Evolutionary conservation across 139 green algal genomes (phyloP).

Genomic region (Medakamo hakoo): DNA sequence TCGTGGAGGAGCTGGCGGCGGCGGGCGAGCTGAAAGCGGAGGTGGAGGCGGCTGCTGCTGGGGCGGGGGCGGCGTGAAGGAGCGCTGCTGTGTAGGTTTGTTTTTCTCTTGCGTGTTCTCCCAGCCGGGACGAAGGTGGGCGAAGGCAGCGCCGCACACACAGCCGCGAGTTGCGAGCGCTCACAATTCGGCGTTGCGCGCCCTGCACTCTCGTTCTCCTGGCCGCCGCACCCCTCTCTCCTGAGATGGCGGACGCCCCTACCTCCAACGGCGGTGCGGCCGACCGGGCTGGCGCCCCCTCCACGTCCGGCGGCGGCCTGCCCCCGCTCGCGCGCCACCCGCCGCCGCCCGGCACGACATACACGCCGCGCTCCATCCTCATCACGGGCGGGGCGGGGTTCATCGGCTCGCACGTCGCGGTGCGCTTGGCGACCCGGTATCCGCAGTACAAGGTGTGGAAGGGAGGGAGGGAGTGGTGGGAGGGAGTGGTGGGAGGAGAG

Average conservation of each 20-base stretch:
- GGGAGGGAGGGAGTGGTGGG: not conserved
- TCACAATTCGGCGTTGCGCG: too few species aligned
- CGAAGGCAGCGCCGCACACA: too few species aligned
- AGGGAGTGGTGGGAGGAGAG: slow-evolving; percentile 1
- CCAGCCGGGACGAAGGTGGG: too few species aligned
- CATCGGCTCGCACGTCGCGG: slow-evolving; percentile 76
- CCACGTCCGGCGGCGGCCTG: too few species aligned
- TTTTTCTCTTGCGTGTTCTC: too few species aligned
- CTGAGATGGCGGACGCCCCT: too few species aligned
- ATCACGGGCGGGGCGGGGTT: slow-evolving; percentile 84
- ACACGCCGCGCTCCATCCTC: slow-evolving; percentile 52
- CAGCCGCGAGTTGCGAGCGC: too few species aligned
- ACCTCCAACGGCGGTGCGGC: too few species aligned
- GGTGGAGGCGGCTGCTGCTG: not conserved
- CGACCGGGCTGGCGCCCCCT: too few species aligned
- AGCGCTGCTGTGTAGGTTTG: too few species aligned
- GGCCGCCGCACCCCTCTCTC: too few species aligned
- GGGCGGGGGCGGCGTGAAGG: not conserved
- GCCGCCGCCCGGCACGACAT: slow-evolving; percentile 17
- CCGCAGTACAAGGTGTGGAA: slow-evolving; percentile 67
- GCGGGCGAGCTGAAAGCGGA: slow-evolving; percentile 17
- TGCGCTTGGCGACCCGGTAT: slow-evolving; percentile 48
- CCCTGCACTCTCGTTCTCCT: too few species aligned
- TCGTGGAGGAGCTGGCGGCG: slow-evolving; percentile 52
- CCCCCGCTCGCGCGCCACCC: not conserved